These are phyloP conservation scores for Globisporangium polare DNA, from an alignment of 352 stramenopile species.

Conservation along the genomic window DNA sequence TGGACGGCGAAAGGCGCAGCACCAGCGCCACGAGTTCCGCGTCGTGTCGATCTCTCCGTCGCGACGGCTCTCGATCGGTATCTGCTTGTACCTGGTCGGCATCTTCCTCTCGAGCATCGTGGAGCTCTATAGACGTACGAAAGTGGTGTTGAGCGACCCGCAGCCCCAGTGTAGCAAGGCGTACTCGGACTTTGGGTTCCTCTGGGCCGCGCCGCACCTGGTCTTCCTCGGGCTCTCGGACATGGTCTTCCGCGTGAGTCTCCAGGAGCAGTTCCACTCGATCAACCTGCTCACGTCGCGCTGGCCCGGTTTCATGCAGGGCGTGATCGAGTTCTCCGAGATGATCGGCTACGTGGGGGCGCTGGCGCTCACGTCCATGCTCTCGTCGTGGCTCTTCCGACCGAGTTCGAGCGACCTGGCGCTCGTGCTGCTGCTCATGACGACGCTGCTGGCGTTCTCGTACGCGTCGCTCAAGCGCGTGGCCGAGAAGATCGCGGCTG, in stretches of 20 bases:
- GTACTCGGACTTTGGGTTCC: conserved; percentile 36
- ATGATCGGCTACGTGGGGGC: conserved; percentile 46
- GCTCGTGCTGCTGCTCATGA: conserved; percentile 59
- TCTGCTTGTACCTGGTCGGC: conserved; percentile 52
- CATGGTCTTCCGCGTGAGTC: conserved; percentile 56
- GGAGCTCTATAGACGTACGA: conserved; percentile 68
- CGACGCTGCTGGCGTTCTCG: conserved; percentile 45
- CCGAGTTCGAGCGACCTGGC: conserved; percentile 51
- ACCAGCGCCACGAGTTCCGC: neutral
- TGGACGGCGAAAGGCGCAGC: neutral
- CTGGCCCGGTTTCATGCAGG: conserved; percentile 46
- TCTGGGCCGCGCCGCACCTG: conserved; percentile 57
- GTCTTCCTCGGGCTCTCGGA: conserved; percentile 52
- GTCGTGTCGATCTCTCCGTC: conserved; percentile 19
- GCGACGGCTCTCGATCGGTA: conserved; percentile 42
- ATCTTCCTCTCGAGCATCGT: conserved; percentile 74
- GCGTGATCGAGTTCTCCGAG: conserved; percentile 47
- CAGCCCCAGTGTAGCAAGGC: conserved; percentile 28
- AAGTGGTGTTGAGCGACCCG: conserved; percentile 13
- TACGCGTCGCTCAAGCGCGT: conserved; percentile 44
- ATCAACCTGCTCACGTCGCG: conserved; percentile 23
- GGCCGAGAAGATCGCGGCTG: conserved; percentile 17
- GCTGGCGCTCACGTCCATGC: conserved; percentile 42
- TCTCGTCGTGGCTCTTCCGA: conserved; percentile 62
- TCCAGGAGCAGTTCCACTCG: conserved; percentile 50